Evolutionary conservation across 805 yeast genomes (phyloP).

Genomic region (Kluyveromyces lactis): DNA sequence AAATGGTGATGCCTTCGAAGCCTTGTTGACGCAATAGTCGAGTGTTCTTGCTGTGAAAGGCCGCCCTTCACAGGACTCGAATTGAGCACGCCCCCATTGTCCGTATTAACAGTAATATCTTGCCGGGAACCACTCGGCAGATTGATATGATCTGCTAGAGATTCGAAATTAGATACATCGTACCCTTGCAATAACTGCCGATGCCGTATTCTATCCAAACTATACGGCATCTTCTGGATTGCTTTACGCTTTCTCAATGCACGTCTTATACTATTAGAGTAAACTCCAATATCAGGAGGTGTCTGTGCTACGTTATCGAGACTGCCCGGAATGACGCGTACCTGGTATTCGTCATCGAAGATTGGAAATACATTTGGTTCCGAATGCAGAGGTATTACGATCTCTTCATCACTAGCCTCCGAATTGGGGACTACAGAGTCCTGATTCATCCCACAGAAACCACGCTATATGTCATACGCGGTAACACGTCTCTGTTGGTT

Average conservation of each 20-base stretch:
- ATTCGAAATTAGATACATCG: slow-evolving; percentile 21
- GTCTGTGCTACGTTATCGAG: background rate
- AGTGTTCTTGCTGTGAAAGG: background rate
- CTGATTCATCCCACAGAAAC: background rate
- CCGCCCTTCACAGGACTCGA: background rate
- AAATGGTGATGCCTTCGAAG: slow-evolving; percentile 4
- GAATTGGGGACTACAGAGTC: slow-evolving; percentile 2
- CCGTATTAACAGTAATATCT: too few species aligned
- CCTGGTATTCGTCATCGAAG: background rate
- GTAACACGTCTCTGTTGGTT: background rate
- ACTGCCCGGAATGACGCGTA: background rate
- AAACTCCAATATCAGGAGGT: background rate
- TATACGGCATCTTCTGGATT: slow-evolving; percentile 29
- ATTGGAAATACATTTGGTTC: background rate
- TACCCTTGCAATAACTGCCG: slow-evolving; percentile 24
- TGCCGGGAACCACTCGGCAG: slow-evolving; percentile 9
- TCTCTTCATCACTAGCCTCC: slow-evolving; percentile 4
- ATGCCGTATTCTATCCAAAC: slow-evolving; percentile 27
- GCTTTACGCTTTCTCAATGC: slow-evolving; percentile 26
- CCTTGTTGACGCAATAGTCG: background rate
- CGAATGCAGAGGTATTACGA: background rate
- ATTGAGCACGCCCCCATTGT: background rate
- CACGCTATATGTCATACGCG: too few species aligned
- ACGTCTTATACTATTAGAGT: slow-evolving; percentile 9
- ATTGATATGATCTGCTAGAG: slow-evolving; percentile 13